Evolutionary conservation across 768 basidiomycete genomes (phyloP), one percentile per base, ranked within the genome.

Genomic region (Rhizopogon vesiculosus): DNA sequence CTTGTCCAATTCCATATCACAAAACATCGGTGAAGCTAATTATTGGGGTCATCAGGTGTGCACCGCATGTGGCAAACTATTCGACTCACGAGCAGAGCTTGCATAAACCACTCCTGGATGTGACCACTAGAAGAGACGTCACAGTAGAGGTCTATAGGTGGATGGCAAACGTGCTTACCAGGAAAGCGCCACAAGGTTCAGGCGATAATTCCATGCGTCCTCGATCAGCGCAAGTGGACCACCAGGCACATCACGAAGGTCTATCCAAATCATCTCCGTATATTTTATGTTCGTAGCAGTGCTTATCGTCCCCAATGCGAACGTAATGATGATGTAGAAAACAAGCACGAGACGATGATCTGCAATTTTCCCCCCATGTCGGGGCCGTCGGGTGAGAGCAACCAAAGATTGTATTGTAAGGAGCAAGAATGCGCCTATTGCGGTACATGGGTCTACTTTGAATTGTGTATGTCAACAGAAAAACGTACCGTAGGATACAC

Each of bases 211-310:
- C 35, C 61, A 51, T 40, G 62, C 63, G 2, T 53, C 28, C 8
- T 57, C 51, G 42, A 58, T 40, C 28, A 61, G 62, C 16, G 56
- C 60, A 59, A 46, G 40, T 62, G 56, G 52, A 40, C 51, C 56
- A 9, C 56, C 56, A 10, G 51, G 56, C 1, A 44, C 51, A 5
- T 56, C 55, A 12, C 70, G 68, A 29, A 65, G 7, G 35, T 72
- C 68, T n/a, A 71, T 69, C 60, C 57, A 74, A n/a, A 69, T 65
- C 69, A 67, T 62, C 55, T 66, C 51, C 41, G 60, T 72, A 53
- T 66, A 70, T 38, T 60, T 64, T 2, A 60, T 56, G 29, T 71
- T 65, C 2, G 43, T 55, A 7, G 57, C 69, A 7, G 67, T 60
- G 7, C 61, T 63, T 9, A 73, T 51, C 1, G 65, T 66, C 5